Evolutionary conservation across 352 stramenopile genomes (phyloP).

Genomic region (Phytophthora sansomeana): DNA sequence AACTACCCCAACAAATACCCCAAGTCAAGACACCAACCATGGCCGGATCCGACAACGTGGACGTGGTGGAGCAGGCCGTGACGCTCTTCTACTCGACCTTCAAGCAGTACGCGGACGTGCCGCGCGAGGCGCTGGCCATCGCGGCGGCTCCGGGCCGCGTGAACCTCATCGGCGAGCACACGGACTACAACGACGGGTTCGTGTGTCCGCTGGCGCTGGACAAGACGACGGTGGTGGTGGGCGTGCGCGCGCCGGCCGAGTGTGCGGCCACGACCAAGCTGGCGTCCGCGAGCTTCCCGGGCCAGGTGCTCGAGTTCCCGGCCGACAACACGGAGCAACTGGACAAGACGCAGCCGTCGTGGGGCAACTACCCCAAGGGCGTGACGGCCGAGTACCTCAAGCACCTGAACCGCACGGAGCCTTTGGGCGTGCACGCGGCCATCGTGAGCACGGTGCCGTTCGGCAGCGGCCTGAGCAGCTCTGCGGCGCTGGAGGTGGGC

Average conservation of each 20-base stretch:
- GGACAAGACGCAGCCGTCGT: conserved; percentile 64
- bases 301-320: conserved; percentile 55
- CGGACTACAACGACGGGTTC: conserved; percentile 97
- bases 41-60: conserved; percentile 24
- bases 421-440: conserved; percentile 82
- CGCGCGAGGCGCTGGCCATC: conserved; percentile 58
- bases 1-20: conserved; percentile 5
- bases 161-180: conserved; percentile 98
- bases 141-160: conserved; percentile 91
- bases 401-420: conserved; percentile 44
- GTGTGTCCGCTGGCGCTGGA: conserved; percentile 94
- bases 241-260: conserved; percentile 41
- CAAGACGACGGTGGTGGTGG: conserved; percentile 91
- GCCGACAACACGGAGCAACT: conserved; percentile 58
- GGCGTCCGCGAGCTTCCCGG: conserved; percentile 69
- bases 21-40: conserved; percentile 12
- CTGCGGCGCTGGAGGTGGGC: conserved; percentile 92
- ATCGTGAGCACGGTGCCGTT: conserved; percentile 94
- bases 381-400: conserved; percentile 93
- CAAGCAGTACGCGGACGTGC: conserved; percentile 41
- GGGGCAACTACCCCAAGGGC: conserved; percentile 95
- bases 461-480: conserved; percentile 93
- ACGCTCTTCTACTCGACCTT: conserved; percentile 71
- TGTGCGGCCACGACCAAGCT: conserved; percentile 40
- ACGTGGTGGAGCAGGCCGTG: conserved; percentile 62